Evolutionary conservation across 2,329 filamentous ascomycete species (phyloP).

Genomic region (Zymoseptoria passerinii): DNA sequence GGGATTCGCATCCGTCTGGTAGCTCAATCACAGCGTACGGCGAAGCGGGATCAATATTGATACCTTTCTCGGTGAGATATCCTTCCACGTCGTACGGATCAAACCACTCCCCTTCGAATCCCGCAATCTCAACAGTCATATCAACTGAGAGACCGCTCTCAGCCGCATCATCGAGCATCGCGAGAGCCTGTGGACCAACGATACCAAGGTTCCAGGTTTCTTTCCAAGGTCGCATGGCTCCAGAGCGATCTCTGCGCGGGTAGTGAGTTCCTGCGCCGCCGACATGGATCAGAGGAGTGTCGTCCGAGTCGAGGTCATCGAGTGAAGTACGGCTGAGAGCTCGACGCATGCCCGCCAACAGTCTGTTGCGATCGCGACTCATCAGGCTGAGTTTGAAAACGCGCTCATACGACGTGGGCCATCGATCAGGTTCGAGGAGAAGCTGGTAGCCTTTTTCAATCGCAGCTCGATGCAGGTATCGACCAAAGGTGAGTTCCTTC

Average conservation of each 20-base stretch:
- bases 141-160: slow-evolving; percentile 22
- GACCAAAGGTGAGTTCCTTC: slow-evolving; percentile 60
- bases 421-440: slow-evolving; percentile 41
- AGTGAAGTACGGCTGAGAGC: slow-evolving; percentile 32
- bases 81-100: slow-evolving; percentile 69
- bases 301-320: slow-evolving; percentile 51
- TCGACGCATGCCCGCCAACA: slow-evolving; percentile 29
- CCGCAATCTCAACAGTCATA: slow-evolving; percentile 46
- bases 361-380: slow-evolving; percentile 13
- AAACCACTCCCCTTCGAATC: slow-evolving; percentile 67
- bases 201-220: slow-evolving; percentile 22
- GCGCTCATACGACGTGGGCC: slow-evolving; percentile 15
- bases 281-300: slow-evolving; percentile 55
- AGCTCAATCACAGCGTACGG: slow-evolving; percentile 53
- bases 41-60: slow-evolving; percentile 52
- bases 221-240: slow-evolving; percentile 47
- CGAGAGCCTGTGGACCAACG: slow-evolving; percentile 24
- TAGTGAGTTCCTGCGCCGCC: slow-evolving; percentile 64
- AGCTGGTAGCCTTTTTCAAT: slow-evolving; percentile 56
- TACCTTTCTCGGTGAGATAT: slow-evolving; percentile 58
- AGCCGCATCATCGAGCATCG: slow-evolving; percentile 20
- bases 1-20: not conserved
- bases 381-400: slow-evolving; percentile 23
- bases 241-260: slow-evolving; percentile 34
- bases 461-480: slow-evolving; percentile 58